phyloP scores from a whole-genome alignment of 2,329 filamentous ascomycete species.

The Aaosphaeria arxii region DNA sequence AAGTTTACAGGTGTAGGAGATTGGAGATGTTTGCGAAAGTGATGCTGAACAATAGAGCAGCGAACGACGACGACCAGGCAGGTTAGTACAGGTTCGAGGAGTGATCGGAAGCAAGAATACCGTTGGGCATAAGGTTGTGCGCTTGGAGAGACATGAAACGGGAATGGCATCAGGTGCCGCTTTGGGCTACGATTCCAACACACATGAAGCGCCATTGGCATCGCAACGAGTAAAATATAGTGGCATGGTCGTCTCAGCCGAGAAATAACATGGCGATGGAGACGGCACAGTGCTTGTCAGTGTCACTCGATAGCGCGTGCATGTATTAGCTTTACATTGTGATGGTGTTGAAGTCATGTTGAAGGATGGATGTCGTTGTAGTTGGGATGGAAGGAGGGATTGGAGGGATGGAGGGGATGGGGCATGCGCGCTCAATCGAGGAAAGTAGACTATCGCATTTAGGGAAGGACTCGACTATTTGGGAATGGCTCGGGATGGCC shows the following conservation, averaged over 20 bases:
- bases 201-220: slow-evolving; percentile 36
- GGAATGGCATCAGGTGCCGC: slow-evolving; percentile 32
- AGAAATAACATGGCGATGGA: slow-evolving; percentile 9
- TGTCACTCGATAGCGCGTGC: no score
- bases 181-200: slow-evolving; percentile 32
- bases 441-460: no score
- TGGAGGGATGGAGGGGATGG: no score
- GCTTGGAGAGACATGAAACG: slow-evolving; percentile 35
- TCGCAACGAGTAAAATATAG: slow-evolving; percentile 18
- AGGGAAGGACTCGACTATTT: no score
- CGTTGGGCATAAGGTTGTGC: slow-evolving; percentile 33
- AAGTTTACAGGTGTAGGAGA: slow-evolving; percentile 11
- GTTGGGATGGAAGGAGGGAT: no score
- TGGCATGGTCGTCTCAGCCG: slow-evolving; percentile 30
- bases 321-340: no score
- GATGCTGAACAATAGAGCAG: slow-evolving; percentile 12
- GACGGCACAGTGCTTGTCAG: neutral
- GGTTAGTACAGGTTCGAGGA: slow-evolving; percentile 12
- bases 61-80: slow-evolving; percentile 19
- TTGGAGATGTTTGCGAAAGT: neutral
- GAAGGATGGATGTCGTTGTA: no score
- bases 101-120: slow-evolving; percentile 26
- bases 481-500: no score
- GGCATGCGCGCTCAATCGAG: no score
- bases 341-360: no score